phyloP scores from a whole-genome alignment of 176 grass and related monocot genomes.

The Oryza coarctata region DNA sequence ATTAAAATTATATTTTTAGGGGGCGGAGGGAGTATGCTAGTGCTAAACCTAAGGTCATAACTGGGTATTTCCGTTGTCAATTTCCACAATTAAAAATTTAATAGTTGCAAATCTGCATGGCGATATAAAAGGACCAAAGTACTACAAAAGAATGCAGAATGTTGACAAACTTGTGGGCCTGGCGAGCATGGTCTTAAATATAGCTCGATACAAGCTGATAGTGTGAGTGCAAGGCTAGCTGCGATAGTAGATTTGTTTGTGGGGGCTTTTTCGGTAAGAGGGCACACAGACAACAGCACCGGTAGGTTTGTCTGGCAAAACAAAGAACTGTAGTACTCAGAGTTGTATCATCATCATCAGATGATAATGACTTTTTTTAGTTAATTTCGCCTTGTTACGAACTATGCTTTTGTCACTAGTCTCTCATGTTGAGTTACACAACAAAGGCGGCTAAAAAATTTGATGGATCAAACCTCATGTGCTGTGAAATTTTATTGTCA shows the following conservation, averaged over 20 bases:
- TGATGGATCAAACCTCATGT: neutral
- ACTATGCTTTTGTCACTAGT: neutral
- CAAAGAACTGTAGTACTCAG: neutral
- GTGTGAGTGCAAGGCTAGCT: neutral
- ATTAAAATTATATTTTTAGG: no score
- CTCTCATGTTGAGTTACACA: neutral
- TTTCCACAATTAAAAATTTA: neutral
- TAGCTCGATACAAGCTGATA: neutral
- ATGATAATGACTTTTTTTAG: neutral
- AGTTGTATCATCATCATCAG: neutral
- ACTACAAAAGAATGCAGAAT: neutral
- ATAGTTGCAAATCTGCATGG: neutral
- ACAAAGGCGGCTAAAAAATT: neutral
- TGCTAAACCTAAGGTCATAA: neutral
- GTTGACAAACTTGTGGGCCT: slow-evolving; percentile 11
- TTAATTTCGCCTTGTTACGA: neutral
- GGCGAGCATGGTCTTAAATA: slow-evolving; percentile 6
- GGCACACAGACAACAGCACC: neutral
- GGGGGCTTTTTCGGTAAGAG: neutral
- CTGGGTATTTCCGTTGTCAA: neutral
- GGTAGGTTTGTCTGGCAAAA: neutral
- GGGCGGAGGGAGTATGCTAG: neutral
- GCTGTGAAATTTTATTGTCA: neutral
- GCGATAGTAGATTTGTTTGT: neutral
- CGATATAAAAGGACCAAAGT: neutral